Evolutionary conservation across 768 basidiomycete genomes (phyloP), one percentile per base, ranked within the genome.

Genomic region (Tulasnella sp.): DNA sequence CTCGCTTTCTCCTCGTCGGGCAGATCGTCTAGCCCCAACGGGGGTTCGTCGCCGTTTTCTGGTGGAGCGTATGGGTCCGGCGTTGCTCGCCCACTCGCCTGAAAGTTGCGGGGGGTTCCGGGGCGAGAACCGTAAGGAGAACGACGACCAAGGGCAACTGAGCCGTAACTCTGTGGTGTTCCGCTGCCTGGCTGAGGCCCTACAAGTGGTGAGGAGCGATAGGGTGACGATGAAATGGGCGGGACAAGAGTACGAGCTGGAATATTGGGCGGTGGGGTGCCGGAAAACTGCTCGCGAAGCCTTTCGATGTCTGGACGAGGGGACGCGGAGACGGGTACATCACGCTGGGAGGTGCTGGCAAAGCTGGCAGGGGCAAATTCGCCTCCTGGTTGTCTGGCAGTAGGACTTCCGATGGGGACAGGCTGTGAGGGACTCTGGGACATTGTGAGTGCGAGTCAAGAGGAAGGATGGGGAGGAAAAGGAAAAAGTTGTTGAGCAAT

Each of bases 1-100:
- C 88, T 89, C 2, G 90, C 91, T 84, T 94, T 97, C 81, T 96
- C 93, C 78, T 93, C 93, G 29, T 91, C 91, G 0, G 92, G 86
- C 36, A 94, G 83, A 34, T 86, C 88, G 29, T 92, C 91, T 17
- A 91, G 64, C 68, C 54, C 77, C 36, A 49, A 31, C 34, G 52
- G 49, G 5, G 54, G 73, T 34, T 38, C 58, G 31, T 38, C 73
- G 31, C 58, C 37, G 29, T 40, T 69, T 15, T 76, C 75, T 31
- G 58, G 67, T 8, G 67, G 64, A 71, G 58, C 75, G 38, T 68
- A 69, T 29, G 75, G 39, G 40, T 69, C 75, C 19, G 75, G 36
- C 29, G 31, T 73, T 9, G n/a, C 39, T 52, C 72, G 37, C 25
- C 72, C 72, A 73, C 69, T 70, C 29, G 69, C 37, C 34, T 4